Conservation (phyloP, 208 protist species). For the Leishmania arabica region DNA sequence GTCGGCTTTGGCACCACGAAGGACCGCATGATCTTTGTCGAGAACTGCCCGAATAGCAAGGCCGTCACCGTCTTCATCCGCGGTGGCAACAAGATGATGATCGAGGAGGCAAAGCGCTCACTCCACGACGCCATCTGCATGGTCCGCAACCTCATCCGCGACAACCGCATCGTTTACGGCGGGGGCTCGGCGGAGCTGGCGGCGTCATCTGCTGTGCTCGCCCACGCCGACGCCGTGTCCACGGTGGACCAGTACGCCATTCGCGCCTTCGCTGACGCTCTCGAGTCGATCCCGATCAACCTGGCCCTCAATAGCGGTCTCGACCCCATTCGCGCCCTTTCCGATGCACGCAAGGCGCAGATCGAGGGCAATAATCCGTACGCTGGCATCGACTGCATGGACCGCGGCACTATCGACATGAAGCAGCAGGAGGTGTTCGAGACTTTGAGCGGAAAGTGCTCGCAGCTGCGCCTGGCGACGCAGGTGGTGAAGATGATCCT, state of each 20-base stretch:
- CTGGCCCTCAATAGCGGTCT: slow-evolving; percentile 99
- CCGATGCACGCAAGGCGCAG: slow-evolving; percentile 96
- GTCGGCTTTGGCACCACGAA: slow-evolving; percentile 97
- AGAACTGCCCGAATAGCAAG: slow-evolving; percentile 98
- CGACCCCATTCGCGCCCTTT: slow-evolving; percentile 96
- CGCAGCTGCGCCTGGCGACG: slow-evolving; percentile 99
- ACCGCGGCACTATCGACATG: slow-evolving; percentile 97
- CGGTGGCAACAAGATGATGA: slow-evolving; percentile 99
- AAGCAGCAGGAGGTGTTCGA: slow-evolving; percentile 98
- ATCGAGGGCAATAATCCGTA: slow-evolving; percentile 94
- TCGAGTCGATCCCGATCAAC: slow-evolving; percentile 99
- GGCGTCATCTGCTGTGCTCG: slow-evolving; percentile 94
- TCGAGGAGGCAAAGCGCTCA: slow-evolving; percentile 99
- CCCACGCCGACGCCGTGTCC: slow-evolving; percentile 92
- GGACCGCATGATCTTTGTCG: slow-evolving; percentile 99
- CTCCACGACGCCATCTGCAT: slow-evolving; percentile 99
- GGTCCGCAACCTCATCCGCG: slow-evolving; percentile 99
- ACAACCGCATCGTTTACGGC: slow-evolving; percentile 99
- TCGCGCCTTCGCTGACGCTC: slow-evolving; percentile 98
- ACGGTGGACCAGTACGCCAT: slow-evolving; percentile 99
- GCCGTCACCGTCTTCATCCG: slow-evolving; percentile 99
- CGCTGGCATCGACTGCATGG: slow-evolving; percentile 99
- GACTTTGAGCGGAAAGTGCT: slow-evolving; percentile 98
- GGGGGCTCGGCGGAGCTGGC: slow-evolving; percentile 99
- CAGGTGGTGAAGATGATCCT: slow-evolving; percentile 99